Conservation (phyloP, 2,329 filamentous ascomycete genomes). For the Pezicula neosporulosa region DNA sequence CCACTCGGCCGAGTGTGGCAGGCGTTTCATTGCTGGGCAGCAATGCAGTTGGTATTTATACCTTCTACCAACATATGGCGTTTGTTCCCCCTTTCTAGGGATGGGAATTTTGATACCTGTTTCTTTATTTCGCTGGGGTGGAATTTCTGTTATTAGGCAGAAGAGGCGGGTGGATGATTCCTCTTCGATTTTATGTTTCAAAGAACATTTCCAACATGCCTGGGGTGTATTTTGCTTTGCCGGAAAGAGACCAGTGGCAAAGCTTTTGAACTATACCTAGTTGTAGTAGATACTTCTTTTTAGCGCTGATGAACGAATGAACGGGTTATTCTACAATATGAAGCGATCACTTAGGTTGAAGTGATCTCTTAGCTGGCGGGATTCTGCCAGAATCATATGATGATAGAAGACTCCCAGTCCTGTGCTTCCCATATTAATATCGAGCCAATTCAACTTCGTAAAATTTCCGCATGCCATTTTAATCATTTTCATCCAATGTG, state of each 20-base stretch:
- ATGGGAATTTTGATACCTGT: background rate
- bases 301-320: constrained; percentile 12
- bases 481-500: too few relatives aligned
- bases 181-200: constrained; percentile 11
- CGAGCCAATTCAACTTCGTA: too few relatives aligned
- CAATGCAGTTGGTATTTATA: constrained; percentile 4
- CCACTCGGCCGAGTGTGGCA: constrained; percentile 6
- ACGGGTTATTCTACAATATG: background rate
- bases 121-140: constrained; percentile 5
- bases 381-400: too few relatives aligned
- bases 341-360: too few relatives aligned
- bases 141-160: background rate
- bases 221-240: background rate
- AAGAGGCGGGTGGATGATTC: constrained; percentile 1
- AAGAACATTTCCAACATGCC: background rate
- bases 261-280: constrained; percentile 10
- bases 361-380: too few relatives aligned
- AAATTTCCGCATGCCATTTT: too few relatives aligned
- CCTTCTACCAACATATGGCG: constrained; percentile 4
- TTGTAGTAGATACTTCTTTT: constrained; percentile 15
- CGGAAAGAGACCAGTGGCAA: background rate
- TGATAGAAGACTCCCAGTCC: too few relatives aligned
- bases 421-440: too few relatives aligned
- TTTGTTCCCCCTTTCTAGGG: constrained; percentile 5
- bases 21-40: constrained; percentile 14